Evolutionary conservation across 768 basidiomycete genomes (phyloP).

Genomic region (Dentipellis sp.): DNA sequence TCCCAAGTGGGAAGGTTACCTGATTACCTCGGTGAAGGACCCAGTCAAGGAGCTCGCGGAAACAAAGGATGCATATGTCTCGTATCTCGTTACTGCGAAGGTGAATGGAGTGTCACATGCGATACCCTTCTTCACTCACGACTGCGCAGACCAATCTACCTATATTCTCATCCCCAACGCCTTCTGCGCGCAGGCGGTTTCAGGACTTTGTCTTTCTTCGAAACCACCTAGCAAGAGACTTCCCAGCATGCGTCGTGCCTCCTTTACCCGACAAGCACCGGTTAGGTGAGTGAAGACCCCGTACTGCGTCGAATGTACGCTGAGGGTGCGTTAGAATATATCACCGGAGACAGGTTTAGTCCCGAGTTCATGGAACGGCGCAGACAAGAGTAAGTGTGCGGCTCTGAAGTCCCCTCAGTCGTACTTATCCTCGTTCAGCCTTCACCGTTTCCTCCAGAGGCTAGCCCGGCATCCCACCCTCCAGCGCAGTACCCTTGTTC

Average conservation of each 20-base stretch:
- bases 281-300: conserved; percentile 51
- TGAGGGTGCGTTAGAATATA: conserved; percentile 58
- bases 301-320: not conserved
- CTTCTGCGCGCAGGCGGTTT: conserved; percentile 80
- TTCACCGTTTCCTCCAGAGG: conserved; percentile 88
- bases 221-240: conserved; percentile 81
- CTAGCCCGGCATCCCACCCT: conserved; percentile 90
- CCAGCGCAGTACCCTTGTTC: conserved; percentile 83
- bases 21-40: conserved; percentile 77
- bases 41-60: conserved; percentile 94
- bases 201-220: conserved; percentile 95
- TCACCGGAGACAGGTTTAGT: conserved; percentile 96
- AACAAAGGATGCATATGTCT: conserved; percentile 95
- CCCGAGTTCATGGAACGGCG: conserved; percentile 95
- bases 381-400: conserved; percentile 62
- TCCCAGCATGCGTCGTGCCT: conserved; percentile 97
- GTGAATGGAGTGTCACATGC: conserved; percentile 28
- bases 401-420: not conserved
- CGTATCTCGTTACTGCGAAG: conserved; percentile 85
- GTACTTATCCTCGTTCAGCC: conserved; percentile 33
- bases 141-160: conserved; percentile 74
- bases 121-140: not conserved
- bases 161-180: conserved; percentile 69
- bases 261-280: conserved; percentile 95
- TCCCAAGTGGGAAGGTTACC: conserved; percentile 87